Percentiles rank a stretch among this genome's conserved stretches.
These are phyloP conservation scores for Echeveria elegans DNA, from an alignment of 164 flowering plant species.

Conservation along the genomic window DNA sequence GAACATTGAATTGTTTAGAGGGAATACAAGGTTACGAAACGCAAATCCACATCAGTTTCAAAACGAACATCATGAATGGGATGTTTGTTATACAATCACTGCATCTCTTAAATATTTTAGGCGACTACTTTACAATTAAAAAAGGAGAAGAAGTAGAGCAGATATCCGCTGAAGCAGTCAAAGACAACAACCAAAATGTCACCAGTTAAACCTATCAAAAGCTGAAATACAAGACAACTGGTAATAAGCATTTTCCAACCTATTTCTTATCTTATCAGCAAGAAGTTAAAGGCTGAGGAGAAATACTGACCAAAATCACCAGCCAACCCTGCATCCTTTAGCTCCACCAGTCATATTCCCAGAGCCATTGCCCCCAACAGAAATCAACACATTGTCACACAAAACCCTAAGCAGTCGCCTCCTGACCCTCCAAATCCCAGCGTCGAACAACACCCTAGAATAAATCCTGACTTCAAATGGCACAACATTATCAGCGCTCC, in stretches of 20 bases:
- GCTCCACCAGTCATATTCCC: conserved; percentile 37
- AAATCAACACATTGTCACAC: conserved; percentile 33
- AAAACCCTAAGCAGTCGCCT: conserved; percentile 29
- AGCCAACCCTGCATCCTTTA: conserved; percentile 35
- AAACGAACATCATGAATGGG: too few species aligned
- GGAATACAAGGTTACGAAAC: neutral
- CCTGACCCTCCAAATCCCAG: conserved; percentile 42
- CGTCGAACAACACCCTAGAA: conserved; percentile 28
- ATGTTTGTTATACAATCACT: neutral
- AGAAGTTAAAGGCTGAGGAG: neutral
- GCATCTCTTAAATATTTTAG: neutral
- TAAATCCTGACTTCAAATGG: conserved; percentile 32
- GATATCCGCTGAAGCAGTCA: neutral
- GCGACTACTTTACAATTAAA: neutral
- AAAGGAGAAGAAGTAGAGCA: neutral
- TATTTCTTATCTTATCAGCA: neutral
- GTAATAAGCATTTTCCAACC: neutral
- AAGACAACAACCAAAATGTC: neutral
- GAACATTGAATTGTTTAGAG: neutral
- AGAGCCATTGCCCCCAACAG: conserved; percentile 12
- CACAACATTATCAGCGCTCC: conserved; percentile 24
- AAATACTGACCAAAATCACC: conserved; percentile 20
- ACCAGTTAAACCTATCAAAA: neutral
- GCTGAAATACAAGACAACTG: neutral
- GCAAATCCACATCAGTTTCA: neutral